A percentile compares a stretch with the other conserved stretches of the same genome.
Conservation (phyloP, 139 green algal species). For the Chlamydomonas sp. region DNA sequence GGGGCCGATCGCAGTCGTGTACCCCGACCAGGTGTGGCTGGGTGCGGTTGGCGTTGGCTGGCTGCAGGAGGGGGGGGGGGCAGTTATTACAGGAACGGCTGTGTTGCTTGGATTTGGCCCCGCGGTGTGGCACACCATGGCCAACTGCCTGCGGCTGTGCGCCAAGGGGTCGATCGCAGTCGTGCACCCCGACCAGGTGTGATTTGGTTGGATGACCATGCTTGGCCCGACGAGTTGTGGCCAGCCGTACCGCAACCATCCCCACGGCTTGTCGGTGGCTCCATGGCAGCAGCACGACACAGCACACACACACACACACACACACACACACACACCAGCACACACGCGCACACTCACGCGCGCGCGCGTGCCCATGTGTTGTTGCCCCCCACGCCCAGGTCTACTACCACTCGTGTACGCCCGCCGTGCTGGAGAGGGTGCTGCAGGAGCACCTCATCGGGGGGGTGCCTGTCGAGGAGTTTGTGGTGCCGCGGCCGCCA, state of each 20-base stretch:
- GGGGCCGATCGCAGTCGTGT: slow-evolving; percentile 29
- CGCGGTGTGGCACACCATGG: not conserved
- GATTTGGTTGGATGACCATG: too few species aligned
- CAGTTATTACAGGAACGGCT: too few species aligned
- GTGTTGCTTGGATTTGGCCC: too few species aligned
- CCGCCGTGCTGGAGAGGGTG: slow-evolving; percentile 23
- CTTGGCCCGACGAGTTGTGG: too few species aligned
- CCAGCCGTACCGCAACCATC: too few species aligned
- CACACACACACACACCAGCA: too few species aligned
- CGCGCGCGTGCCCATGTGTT: not conserved
- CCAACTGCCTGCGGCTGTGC: not conserved
- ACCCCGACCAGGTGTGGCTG: slow-evolving; percentile 23
- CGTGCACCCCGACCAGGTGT: too few species aligned
- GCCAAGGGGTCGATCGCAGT: too few species aligned
- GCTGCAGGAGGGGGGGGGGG: not conserved
- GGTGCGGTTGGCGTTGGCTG: not conserved
- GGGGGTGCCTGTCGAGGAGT: slow-evolving; percentile 23
- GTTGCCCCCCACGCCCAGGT: slow-evolving; percentile 9
- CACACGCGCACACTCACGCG: too few species aligned
- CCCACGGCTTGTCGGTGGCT: not conserved
- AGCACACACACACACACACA: too few species aligned
- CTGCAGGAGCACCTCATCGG: slow-evolving; percentile 29
- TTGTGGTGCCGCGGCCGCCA: too few species aligned
- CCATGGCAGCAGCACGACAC: not conserved
- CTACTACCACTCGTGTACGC: slow-evolving; percentile 32